Evolutionary conservation across 192 early-diverging fungal species (phyloP).

Genomic region (Entomortierella parvispora): DNA sequence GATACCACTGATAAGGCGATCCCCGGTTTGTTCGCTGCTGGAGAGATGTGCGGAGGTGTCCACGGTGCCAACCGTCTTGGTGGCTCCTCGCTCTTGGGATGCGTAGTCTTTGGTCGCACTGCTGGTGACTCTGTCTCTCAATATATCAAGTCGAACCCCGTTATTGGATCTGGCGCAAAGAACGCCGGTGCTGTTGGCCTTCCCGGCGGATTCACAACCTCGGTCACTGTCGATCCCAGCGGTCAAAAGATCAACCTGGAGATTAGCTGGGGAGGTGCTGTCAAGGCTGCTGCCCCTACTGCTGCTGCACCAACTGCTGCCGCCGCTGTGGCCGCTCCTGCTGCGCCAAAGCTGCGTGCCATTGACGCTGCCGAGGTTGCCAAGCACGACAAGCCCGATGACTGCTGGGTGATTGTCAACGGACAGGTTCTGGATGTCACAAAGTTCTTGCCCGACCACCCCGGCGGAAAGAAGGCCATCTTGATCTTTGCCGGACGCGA

Average conservation of each 20-base stretch:
- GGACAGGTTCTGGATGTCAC: slow-evolving; percentile 84
- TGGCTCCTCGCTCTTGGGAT: slow-evolving; percentile 93
- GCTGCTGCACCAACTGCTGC: slow-evolving; percentile 46
- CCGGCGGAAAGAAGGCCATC: slow-evolving; percentile 88
- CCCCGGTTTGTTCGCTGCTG: slow-evolving; percentile 88
- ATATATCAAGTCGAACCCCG: slow-evolving; percentile 67
- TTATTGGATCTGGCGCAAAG: slow-evolving; percentile 58
- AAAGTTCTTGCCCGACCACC: slow-evolving; percentile 82
- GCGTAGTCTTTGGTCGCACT: slow-evolving; percentile 95
- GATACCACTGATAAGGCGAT: slow-evolving; percentile 64
- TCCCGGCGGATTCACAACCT: slow-evolving; percentile 74
- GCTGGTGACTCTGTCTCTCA: slow-evolving; percentile 78
- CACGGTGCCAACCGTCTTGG: slow-evolving; percentile 97
- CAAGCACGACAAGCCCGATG: slow-evolving; percentile 83
- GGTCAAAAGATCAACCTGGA: slow-evolving; percentile 60
- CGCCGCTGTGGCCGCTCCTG: slow-evolving; percentile 52
- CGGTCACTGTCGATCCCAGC: slow-evolving; percentile 63
- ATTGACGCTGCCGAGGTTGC: slow-evolving; percentile 82
- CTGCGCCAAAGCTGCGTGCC: slow-evolving; percentile 52
- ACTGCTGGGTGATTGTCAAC: slow-evolving; percentile 91
- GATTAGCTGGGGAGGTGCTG: slow-evolving; percentile 61
- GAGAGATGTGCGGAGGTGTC: slow-evolving; percentile 96
- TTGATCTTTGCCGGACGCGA: slow-evolving; percentile 87
- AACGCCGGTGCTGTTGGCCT: slow-evolving; percentile 74
- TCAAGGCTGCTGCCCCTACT: slow-evolving; percentile 11